Base-by-base conservation (phyloP, 1,284 basidiomycete genomes). In the Boletus semigastroideus region DNA sequence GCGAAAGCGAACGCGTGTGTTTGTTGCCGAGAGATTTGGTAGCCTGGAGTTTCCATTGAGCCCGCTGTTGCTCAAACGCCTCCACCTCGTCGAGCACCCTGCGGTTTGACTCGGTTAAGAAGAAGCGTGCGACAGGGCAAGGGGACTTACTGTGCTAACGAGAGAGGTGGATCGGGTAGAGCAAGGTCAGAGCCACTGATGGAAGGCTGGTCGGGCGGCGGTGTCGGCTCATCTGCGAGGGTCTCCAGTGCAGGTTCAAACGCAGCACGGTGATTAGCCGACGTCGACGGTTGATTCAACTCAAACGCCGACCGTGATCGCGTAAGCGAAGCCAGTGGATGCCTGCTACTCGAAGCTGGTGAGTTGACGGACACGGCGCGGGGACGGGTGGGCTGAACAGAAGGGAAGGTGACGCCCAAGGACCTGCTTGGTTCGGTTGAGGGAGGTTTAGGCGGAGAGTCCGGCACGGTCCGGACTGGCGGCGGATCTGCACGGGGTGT, bases 81-180 rank as follows among this genome's bases (percentile, higher is more conserved):
- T 79, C 72, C 13, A 82, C 79, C 55, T 87, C 83, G 55, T 79
- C 78, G 8, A 90, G 69, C 20, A 89, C 86, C 59, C 87, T 90
- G 49, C 16, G 17, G 33, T 37, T 3, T 17, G 4, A 22, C 1
- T 5, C 1, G 55, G 33, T 8, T 12, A 22, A 41, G 27, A 22
- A 41, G 27, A 51, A 9, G 20, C 41, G 45, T 9, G n/a, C 25
- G 34, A 41, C 28, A 47, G 38, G 19, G 8, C 17, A 36, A 52
- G 20, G 40, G 19, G 16, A 74, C 80, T 58, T 64, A 89, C 87
- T 75, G 75, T 40, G 74, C 70, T 36, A 88, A 66, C 16, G 86
- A 87, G 25, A 83, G 79, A 9, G 78, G 78, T 8, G 83, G 83
- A 57, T 77, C 82, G 3, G 78, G 80, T 44, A 82, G 59, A 31